Conservation (phyloP, 805 yeast genomes). For the Candida xiaguanensis region DNA sequence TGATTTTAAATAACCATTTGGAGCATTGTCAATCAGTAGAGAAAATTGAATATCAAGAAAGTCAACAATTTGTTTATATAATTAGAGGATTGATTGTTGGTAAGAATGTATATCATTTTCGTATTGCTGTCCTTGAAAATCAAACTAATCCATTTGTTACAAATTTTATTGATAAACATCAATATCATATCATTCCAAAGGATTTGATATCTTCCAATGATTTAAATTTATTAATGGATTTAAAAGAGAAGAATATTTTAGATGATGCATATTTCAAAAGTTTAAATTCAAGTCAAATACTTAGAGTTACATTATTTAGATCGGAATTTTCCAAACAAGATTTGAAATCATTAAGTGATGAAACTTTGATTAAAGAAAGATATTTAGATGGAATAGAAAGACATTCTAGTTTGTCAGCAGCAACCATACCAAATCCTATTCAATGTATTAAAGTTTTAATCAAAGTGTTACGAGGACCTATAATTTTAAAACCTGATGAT, state of each 20-base stretch:
- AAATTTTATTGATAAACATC: slow-evolving; percentile 26
- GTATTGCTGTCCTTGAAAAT: slow-evolving; percentile 24
- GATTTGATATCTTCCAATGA: slow-evolving; percentile 26
- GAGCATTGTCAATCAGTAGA: slow-evolving; percentile 31
- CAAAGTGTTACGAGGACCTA: slow-evolving; percentile 66
- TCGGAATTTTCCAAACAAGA: slow-evolving; percentile 51
- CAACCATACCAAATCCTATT: slow-evolving; percentile 47
- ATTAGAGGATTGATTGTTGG: slow-evolving; percentile 31
- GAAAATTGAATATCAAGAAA: slow-evolving; percentile 14
- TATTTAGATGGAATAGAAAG: slow-evolving; percentile 35
- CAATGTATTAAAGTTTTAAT: slow-evolving; percentile 60
- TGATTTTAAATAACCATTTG: slow-evolving; percentile 34
- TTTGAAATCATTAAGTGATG: slow-evolving; percentile 41
- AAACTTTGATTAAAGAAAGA: slow-evolving; percentile 49
- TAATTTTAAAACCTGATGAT: slow-evolving; percentile 40
- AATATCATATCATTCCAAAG: slow-evolving; percentile 30
- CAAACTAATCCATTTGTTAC: slow-evolving; percentile 15
- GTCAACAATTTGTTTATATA: slow-evolving; percentile 16
- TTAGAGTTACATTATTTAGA: slow-evolving; percentile 51
- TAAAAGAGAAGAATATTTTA: slow-evolving; percentile 11
- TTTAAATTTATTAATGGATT: slow-evolving; percentile 15
- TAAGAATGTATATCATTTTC: slow-evolving; percentile 25
- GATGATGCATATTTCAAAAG: slow-evolving; percentile 36
- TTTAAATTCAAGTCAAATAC: slow-evolving; percentile 23
- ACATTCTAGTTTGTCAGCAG: slow-evolving; percentile 27